phyloP scores from a whole-genome alignment of 1,284 basidiomycete genomes.

The Termitomyces sp. region DNA sequence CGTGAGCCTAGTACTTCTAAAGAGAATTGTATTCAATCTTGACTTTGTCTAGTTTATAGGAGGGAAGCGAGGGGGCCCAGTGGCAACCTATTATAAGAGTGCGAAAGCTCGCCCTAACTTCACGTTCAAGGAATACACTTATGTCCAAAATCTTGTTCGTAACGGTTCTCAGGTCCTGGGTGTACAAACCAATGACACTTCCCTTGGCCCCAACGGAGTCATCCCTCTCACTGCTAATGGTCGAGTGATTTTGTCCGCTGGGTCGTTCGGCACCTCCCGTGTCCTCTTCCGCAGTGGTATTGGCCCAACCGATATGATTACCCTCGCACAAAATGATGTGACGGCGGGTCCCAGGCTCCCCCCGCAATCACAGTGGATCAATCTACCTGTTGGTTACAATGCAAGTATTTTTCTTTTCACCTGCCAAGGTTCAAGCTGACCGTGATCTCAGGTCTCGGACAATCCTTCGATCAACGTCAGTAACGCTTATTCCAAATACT shows the following conservation, averaged over 20 bases:
- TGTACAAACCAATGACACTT: conserved; percentile 57
- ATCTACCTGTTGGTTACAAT: conserved; percentile 55
- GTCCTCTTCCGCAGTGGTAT: conserved; percentile 63
- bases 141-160: conserved; percentile 51
- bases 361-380: conserved; percentile 46
- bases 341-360: conserved; percentile 45
- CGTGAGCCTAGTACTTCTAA: conserved; percentile 31
- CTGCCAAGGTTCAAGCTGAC: background rate
- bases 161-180: conserved; percentile 55
- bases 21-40: background rate
- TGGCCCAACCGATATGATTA: conserved; percentile 56
- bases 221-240: conserved; percentile 53
- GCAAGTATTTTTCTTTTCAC: conserved; percentile 21
- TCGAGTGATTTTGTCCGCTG: conserved; percentile 56
- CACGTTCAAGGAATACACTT: conserved; percentile 42
- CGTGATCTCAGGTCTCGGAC: conserved; percentile 41
- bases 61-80: conserved; percentile 56
- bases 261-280: conserved; percentile 52
- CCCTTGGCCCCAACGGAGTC: conserved; percentile 48
- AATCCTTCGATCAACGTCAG: conserved; percentile 62
- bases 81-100: conserved; percentile 56
- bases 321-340: conserved; percentile 43
- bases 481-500: background rate
- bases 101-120: conserved; percentile 52
- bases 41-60: conserved; percentile 40